These are phyloP conservation scores for Penicillium roqueforti DNA, from an alignment of 495 filamentous ascomycete species.

Conservation along the genomic window DNA sequence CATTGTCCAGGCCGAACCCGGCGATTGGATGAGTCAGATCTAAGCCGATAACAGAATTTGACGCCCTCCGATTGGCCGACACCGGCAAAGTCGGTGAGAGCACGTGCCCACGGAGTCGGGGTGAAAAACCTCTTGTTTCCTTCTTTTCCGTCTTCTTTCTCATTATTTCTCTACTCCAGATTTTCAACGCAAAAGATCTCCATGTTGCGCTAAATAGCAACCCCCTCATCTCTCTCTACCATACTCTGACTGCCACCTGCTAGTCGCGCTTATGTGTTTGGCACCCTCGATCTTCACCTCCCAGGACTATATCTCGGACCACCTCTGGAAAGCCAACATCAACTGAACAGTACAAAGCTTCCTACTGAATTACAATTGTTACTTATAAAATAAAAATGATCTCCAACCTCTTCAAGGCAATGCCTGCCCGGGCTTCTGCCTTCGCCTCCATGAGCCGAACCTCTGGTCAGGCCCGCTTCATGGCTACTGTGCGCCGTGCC, in stretches of 20 bases:
- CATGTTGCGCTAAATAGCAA: constrained; percentile 30
- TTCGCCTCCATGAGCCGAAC: constrained; percentile 49
- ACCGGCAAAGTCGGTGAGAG: constrained; percentile 27
- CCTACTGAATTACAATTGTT: constrained; percentile 10
- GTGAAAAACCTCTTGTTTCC: constrained; percentile 21
- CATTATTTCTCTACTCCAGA: constrained; percentile 17
- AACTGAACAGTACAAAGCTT: constrained; percentile 53
- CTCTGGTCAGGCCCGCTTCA: constrained; percentile 53
- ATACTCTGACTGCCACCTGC: constrained; percentile 38
- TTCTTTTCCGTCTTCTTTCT: constrained; percentile 7
- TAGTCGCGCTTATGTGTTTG: constrained; percentile 87
- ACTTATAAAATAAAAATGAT: constrained; percentile 54
- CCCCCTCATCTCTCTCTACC: constrained; percentile 10
- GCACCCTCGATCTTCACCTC: constrained; percentile 91
- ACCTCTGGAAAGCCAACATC: constrained; percentile 93
- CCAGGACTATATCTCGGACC: constrained; percentile 99
- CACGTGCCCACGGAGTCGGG: constrained; percentile 35
- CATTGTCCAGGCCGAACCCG: not conserved
- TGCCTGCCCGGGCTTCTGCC: constrained; percentile 50
- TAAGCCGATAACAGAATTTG: constrained; percentile 19
- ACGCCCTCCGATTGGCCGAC: constrained; percentile 29
- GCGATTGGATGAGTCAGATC: not conserved
- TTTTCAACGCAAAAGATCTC: constrained; percentile 4
- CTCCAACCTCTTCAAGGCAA: constrained; percentile 57
- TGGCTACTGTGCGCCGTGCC: constrained; percentile 67